Conservation (phyloP, 352 stramenopile species). For the Globisporangium camurandrum region DNA sequence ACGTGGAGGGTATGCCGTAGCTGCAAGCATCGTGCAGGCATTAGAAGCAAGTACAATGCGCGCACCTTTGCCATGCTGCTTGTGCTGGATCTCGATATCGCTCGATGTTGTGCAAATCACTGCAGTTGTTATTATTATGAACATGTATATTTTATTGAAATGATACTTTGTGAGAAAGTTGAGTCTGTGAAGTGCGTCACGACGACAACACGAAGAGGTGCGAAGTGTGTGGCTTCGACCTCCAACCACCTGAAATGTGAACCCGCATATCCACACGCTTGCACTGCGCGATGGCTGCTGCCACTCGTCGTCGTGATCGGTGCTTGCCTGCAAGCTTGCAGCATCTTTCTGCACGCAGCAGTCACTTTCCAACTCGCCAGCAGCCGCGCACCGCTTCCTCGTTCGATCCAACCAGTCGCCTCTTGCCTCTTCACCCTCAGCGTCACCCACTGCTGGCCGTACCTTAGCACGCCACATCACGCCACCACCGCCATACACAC, state of each 20-base stretch:
- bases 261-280: too few relatives aligned
- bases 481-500: not conserved
- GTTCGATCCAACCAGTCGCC: too few relatives aligned
- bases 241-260: too few relatives aligned
- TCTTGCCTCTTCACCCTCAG: not conserved
- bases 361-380: not conserved
- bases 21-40: too few relatives aligned
- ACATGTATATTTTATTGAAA: too few relatives aligned
- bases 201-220: not conserved
- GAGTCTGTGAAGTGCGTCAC: too few relatives aligned
- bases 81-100: not conserved
- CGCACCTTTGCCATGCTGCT: not conserved
- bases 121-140: too few relatives aligned
- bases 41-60: not conserved
- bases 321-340: too few relatives aligned
- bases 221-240: not conserved
- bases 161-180: not conserved
- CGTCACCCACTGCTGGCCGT: not conserved
- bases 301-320: too few relatives aligned
- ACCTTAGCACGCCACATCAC: not conserved
- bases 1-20: not conserved
- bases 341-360: too few relatives aligned
- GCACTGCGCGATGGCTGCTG: too few relatives aligned
- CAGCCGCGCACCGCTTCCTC: not conserved
- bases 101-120: too few relatives aligned